phyloP scores from a whole-genome alignment of 2,329 filamentous ascomycete species.

The Cordyceps javanica region DNA sequence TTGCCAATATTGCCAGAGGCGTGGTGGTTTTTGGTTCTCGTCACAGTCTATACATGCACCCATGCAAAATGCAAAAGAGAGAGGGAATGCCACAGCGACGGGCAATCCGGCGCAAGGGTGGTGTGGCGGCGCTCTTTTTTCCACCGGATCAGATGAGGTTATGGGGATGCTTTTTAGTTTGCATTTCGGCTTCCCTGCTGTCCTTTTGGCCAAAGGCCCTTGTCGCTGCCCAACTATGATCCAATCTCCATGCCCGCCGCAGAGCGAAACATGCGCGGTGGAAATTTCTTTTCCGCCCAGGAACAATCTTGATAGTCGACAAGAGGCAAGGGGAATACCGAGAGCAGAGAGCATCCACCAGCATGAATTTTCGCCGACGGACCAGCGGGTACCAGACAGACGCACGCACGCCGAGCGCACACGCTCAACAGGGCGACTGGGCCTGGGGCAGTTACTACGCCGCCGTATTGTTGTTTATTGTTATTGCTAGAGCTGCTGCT shows the following conservation, averaged over 20 bases:
- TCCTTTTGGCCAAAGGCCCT: no score
- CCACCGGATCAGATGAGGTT: neutral
- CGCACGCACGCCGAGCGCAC: neutral
- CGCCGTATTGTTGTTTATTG: no score
- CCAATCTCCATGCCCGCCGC: neutral
- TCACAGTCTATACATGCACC: neutral
- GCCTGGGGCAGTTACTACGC: no score
- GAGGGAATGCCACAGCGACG: neutral
- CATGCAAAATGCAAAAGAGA: no score
- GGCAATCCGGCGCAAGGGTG: neutral
- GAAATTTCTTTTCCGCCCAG: neutral
- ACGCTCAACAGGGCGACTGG: neutral
- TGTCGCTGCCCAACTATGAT: neutral
- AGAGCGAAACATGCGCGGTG: neutral
- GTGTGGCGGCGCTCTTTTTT: no score
- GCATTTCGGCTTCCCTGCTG: neutral
- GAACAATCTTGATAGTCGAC: slow-evolving; percentile 2
- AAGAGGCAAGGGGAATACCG: neutral
- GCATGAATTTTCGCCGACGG: neutral
- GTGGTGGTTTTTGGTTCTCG: neutral
- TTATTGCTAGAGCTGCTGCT: no score
- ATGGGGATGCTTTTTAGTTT: neutral
- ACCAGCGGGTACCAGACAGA: neutral
- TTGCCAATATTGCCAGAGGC: slow-evolving; percentile 6
- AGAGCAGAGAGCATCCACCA: neutral